A percentile compares a stretch with the other conserved stretches of the same genome.
phyloP scores from a whole-genome alignment of 257 asterid species.

The Solanum verrucosum region DNA sequence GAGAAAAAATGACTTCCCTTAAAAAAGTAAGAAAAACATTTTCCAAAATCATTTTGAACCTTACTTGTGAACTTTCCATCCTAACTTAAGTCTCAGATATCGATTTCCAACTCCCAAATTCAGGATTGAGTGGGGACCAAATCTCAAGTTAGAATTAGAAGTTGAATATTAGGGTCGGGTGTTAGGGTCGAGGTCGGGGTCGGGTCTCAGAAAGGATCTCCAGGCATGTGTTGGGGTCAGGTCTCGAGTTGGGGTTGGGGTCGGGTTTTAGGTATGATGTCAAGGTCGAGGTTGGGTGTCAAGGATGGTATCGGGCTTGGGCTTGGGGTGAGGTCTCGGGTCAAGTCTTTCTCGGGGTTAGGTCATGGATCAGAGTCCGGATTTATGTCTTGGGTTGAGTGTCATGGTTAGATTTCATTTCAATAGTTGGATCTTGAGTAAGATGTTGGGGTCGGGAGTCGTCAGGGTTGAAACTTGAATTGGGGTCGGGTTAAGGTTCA shows the following conservation, averaged over 20 bases:
- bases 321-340: not conserved
- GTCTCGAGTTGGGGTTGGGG: not conserved
- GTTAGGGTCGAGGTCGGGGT: not conserved
- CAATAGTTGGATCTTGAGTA: not conserved
- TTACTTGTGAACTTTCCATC: not conserved
- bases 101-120: not conserved
- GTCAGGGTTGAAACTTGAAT: not conserved
- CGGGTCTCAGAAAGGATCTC: not conserved
- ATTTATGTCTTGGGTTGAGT: too few relatives aligned
- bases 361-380: not conserved
- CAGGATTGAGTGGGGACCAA: not conserved
- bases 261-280: not conserved
- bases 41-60: not conserved
- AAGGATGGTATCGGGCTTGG: not conserved
- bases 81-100: not conserved
- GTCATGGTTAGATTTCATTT: not conserved
- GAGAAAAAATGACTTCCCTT: not conserved
- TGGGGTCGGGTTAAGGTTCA: not conserved
- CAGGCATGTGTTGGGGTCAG: not conserved
- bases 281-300: not conserved
- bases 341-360: not conserved
- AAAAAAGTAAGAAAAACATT: not conserved
- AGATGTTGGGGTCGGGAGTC: not conserved
- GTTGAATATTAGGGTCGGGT: not conserved
- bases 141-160: not conserved